Conservation (phyloP, 1,284 basidiomycete genomes). For the Ustilago crameri region DNA sequence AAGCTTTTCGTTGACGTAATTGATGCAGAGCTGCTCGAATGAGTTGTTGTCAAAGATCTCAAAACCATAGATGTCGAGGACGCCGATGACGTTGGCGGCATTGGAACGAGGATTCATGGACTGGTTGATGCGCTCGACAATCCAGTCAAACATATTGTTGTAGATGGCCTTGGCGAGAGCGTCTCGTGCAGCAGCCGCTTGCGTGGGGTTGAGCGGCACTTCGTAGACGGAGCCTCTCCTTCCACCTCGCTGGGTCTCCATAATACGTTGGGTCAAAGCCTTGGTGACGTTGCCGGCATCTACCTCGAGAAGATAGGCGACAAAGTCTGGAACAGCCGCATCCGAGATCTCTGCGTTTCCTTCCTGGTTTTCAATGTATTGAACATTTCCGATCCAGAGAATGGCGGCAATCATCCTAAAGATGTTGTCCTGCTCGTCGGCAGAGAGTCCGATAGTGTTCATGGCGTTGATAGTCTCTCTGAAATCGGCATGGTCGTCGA, state of each 20-base stretch:
- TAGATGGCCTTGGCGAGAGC: constrained; percentile 96
- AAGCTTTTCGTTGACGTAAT: constrained; percentile 98
- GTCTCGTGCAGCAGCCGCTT: constrained; percentile 88
- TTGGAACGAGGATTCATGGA: constrained; percentile 86
- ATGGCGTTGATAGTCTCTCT: constrained; percentile 92
- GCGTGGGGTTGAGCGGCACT: constrained; percentile 92
- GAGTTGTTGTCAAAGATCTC: constrained; percentile 99
- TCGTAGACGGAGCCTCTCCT: constrained; percentile 94
- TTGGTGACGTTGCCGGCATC: constrained; percentile 84
- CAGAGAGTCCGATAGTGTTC: constrained; percentile 86
- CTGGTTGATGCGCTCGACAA: constrained; percentile 92
- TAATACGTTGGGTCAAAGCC: constrained; percentile 82
- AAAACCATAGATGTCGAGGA: constrained; percentile 90
- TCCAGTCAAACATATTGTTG: constrained; percentile 99
- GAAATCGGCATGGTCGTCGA: constrained; percentile 90
- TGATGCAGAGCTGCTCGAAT: constrained; percentile 99
- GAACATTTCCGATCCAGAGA: constrained; percentile 90
- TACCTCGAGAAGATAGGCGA: constrained; percentile 92
- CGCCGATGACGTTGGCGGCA: constrained; percentile 89
- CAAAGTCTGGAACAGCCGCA: constrained; percentile 90
- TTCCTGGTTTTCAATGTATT: constrained; percentile 84
- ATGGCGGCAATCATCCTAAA: constrained; percentile 91
- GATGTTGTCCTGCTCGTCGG: constrained; percentile 89
- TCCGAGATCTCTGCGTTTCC: constrained; percentile 87
- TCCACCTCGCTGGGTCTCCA: constrained; percentile 85